phyloP scores from a whole-genome alignment of 2,329 filamentous ascomycete genomes.

The Sarocladium strictum region DNA sequence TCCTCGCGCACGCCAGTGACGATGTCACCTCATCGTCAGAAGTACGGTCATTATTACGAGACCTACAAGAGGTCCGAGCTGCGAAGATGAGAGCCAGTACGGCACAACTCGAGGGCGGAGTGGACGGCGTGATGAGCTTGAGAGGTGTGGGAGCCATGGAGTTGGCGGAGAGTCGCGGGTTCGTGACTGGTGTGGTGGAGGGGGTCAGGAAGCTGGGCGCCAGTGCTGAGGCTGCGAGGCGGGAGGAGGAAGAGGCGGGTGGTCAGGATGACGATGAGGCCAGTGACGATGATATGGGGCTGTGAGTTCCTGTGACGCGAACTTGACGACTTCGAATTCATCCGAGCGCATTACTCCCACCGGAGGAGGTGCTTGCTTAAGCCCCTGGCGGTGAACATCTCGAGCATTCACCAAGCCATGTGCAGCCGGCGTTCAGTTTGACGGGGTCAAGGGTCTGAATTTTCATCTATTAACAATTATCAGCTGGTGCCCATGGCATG shows the following conservation, averaged over 20 bases:
- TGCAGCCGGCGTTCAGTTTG: no score
- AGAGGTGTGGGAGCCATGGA: constrained; percentile 88
- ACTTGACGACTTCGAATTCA: neutral
- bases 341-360: no score
- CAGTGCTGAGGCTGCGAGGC: constrained; percentile 68
- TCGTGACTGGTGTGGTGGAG: constrained; percentile 81
- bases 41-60: constrained; percentile 69
- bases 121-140: constrained; percentile 63
- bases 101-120: constrained; percentile 62
- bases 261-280: constrained; percentile 60
- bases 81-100: constrained; percentile 80
- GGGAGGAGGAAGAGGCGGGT: constrained; percentile 64
- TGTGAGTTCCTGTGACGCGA: constrained; percentile 18
- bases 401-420: no score
- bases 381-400: no score
- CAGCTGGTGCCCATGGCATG: neutral
- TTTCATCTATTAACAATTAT: neutral
- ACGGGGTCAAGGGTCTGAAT: neutral
- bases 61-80: constrained; percentile 80
- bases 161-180: constrained; percentile 77
- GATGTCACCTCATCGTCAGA: constrained; percentile 70
- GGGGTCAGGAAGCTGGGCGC: constrained; percentile 78
- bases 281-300: constrained; percentile 47
- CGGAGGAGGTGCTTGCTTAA: no score
- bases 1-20: constrained; percentile 79